Evolutionary conservation across 768 basidiomycete genomes (phyloP), one percentile per base, ranked within the genome.

Genomic region (Tylopilus rubrobrunneus): DNA sequence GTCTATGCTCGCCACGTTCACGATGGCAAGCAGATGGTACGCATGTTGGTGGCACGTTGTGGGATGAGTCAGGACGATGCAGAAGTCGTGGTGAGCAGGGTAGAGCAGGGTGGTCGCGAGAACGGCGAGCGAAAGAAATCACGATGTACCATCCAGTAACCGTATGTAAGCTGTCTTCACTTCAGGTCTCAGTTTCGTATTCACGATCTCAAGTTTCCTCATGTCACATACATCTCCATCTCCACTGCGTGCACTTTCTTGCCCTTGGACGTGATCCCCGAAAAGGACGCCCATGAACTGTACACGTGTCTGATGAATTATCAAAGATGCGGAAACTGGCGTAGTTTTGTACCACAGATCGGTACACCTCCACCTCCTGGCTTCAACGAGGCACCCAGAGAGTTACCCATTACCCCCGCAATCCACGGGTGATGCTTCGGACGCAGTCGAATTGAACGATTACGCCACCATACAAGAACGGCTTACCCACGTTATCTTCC

Each of bases 41-140:
- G 53, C 52, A 59, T 66, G 59, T 47, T 68, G 52, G 46, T 53
- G 42, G 58, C 49, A 44, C 61, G 65, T 46, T 63, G 65, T 56
- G 66, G 66, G 28, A 59, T 68, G 66, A 56, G 40, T 31, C 56
- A 29, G 42, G 45, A 39, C 31, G 64, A 68, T 45, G 65, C 64
- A 42, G 61, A 58, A 17, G 33, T 27, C 23, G 52, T 57, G 55
- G 61, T 52, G 29, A 41, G 51, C 48, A 63, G 41, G 39, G 53
- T 66, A 41, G 61, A 63, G 49, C 54, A 51, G 43, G 41, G 53
- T n/a, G 53, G 23, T 19, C 12, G 21, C 37, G 37, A 49, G 31
- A 41, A 36, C 7, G 19, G 46, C 10, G 53, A 27, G 27, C 47
- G 36, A 25, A 62, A 48, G 21, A 25, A 21, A 21, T 25, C 25